These are phyloP conservation scores for Juglanconis juglandina DNA, from an alignment of 2,329 filamentous ascomycete species.

Conservation along the genomic window DNA sequence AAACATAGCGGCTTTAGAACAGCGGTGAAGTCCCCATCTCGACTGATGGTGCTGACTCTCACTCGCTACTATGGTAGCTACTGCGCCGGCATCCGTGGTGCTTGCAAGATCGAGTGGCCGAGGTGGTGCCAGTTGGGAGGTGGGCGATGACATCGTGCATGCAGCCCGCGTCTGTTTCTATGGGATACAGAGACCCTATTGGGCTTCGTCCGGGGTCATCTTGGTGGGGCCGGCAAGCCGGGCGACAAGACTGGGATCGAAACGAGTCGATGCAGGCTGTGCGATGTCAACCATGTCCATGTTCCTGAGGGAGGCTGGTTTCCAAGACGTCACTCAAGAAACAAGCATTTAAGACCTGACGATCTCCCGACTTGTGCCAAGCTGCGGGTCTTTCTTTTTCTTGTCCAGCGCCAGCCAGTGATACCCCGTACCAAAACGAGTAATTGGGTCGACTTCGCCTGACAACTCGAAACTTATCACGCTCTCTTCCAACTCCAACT, in stretches of 20 bases:
- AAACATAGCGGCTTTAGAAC: not conserved
- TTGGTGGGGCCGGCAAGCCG: not conserved
- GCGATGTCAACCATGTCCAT: not conserved
- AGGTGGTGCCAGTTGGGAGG: not conserved
- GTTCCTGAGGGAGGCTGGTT: not conserved
- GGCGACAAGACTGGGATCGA: not conserved
- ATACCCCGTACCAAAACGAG: too few relatives aligned
- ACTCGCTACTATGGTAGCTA: not conserved
- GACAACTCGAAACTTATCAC: not conserved
- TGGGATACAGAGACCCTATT: not conserved
- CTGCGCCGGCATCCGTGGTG: too few relatives aligned
- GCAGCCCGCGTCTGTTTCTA: not conserved
- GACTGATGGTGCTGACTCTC: not conserved
- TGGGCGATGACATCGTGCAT: not conserved
- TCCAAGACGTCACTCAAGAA: not conserved
- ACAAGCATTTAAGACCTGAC: not conserved
- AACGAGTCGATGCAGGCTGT: not conserved
- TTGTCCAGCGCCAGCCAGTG: not conserved
- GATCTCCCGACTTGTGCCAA: not conserved
- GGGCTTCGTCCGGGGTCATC: not conserved
- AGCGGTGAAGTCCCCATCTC: not conserved
- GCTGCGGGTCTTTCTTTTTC: not conserved
- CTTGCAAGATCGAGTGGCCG: not conserved
- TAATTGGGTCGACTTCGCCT: too few relatives aligned
- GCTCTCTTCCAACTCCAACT: not conserved